A percentile compares a stretch with the other conserved stretches of the same genome.
phyloP scores from a whole-genome alignment of 2,329 filamentous ascomycete species.

The Cladophialophora bantiana region DNA sequence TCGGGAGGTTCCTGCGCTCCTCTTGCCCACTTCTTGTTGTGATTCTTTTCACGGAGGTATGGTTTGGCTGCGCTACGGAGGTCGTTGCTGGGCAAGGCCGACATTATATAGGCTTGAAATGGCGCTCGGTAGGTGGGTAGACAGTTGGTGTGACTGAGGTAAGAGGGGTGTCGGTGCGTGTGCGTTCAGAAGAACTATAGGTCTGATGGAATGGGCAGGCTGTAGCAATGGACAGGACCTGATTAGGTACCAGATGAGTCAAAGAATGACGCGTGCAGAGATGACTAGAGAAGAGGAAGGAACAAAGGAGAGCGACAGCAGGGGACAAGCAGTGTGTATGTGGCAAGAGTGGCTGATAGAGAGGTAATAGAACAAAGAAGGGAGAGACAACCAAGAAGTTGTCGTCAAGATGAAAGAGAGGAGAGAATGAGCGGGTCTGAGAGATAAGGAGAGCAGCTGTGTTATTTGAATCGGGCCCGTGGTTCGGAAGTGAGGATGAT shows the following conservation, averaged over 20 bases:
- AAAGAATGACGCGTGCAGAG: constrained; percentile 29
- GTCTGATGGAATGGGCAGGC: constrained; percentile 5
- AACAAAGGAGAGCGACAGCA: constrained; percentile 29
- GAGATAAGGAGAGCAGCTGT: constrained; percentile 9
- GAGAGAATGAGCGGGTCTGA: constrained; percentile 1
- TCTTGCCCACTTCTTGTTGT: constrained; percentile 51
- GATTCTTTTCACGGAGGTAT: constrained; percentile 50
- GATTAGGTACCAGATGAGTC: neutral
- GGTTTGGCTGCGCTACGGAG: constrained; percentile 62
- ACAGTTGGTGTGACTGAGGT: constrained; percentile 4
- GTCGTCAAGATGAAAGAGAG: constrained; percentile 16
- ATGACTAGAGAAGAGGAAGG: constrained; percentile 18
- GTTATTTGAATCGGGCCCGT: constrained; percentile 2
- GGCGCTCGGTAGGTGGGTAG: constrained; percentile 29
- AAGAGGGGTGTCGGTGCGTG: constrained; percentile 3
- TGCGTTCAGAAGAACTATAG: constrained; percentile 13
- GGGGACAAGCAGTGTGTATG: constrained; percentile 8
- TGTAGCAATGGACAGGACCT: constrained; percentile 11
- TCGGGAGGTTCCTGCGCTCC: constrained; percentile 40
- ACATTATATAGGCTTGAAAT: constrained; percentile 38
- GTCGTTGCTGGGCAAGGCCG: constrained; percentile 56
- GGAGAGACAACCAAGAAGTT: constrained; percentile 16
- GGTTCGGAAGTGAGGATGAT: constrained; percentile 15
- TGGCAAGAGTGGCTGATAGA: constrained; percentile 3
- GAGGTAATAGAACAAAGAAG: constrained; percentile 15